Evolutionary conservation across 2,329 filamentous ascomycete species (phyloP), one percentile per base, ranked within the genome.

Genomic region (Scytalidium lignicola): DNA sequence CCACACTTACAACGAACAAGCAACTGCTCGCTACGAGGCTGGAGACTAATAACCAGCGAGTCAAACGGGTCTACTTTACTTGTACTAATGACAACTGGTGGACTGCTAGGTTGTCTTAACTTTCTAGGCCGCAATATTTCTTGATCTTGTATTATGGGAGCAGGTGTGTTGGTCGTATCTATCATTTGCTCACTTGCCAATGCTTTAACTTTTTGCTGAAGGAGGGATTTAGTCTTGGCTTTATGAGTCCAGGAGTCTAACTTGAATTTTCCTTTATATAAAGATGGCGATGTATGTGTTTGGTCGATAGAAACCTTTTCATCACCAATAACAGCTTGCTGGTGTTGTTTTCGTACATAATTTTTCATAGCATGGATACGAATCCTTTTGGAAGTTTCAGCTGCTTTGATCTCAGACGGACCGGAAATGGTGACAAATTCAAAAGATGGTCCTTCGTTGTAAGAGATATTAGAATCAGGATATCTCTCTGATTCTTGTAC

Each of bases 281-380:
- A 28, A 9, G 39, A 42, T 22, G 49, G 51, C n/a, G 53, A 41
- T 44, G 47, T 22, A 15, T 28, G 19, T 2, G 43, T 37, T 8
- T 28, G 20, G 13, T 19, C 37, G 15, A 43, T 9, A 10, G 48
- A 21, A 6, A 26, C 12, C 13, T 47, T 44, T 6, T 41, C n/a
- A n/a, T 47, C 41, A 21, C 46, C 47, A 6, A 41, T 43, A 8
- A 47, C 43, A 19, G 44, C 45, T 21, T 53, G 44, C 23, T 40
- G 45, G 22, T 47, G 49, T 47, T 54, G 51, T 32, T 52, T 56
- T 18, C 50, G 23, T 7, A 54, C 37, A 46, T 54, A 54, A 37
- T 56, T 48, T 43, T 45, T 46, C 54, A 56, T 56, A 19, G 52
- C 54, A 21, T 56, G 54, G 9, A 42, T 51, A 7, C 54, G 48